Evolutionary conservation across 164 flowering plant genomes (phyloP).

Genomic region (Nelumbo lutea): DNA sequence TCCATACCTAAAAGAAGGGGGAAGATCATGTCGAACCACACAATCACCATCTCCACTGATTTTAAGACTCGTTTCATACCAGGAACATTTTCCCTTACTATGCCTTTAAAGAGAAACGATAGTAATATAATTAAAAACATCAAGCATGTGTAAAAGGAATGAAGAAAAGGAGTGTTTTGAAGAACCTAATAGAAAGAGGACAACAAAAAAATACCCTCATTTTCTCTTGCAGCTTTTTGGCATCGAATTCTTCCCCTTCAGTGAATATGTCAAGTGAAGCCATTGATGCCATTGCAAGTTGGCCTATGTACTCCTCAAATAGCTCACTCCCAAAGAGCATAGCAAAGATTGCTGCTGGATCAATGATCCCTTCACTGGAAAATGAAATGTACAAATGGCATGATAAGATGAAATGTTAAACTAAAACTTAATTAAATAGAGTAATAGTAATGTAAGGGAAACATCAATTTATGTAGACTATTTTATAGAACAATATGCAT

Average conservation of each 20-base stretch:
- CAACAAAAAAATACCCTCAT: constrained; percentile 59
- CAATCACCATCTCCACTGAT: too few relatives aligned
- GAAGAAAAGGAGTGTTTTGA: not conserved
- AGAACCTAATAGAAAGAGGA: not conserved
- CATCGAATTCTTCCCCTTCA: constrained; percentile 82
- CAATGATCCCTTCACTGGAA: constrained; percentile 84
- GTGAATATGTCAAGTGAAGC: constrained; percentile 89
- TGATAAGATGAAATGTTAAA: not conserved
- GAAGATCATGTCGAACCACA: too few relatives aligned
- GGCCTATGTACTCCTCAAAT: constrained; percentile 97
- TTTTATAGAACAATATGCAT: constrained; percentile 7
- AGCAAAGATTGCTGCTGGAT: constrained; percentile 97
- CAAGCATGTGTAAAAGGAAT: not conserved
- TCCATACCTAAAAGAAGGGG: too few relatives aligned
- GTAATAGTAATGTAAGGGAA: not conserved
- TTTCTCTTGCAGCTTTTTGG: constrained; percentile 85
- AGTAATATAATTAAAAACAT: too few relatives aligned
- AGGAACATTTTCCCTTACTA: too few relatives aligned
- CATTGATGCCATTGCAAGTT: constrained; percentile 99
- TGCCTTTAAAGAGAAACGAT: too few relatives aligned
- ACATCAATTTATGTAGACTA: not conserved
- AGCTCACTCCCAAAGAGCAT: constrained; percentile 99
- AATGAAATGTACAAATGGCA: constrained; percentile 4
- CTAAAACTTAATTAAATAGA: not conserved
- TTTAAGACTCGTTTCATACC: too few relatives aligned